phyloP scores from a whole-genome alignment of 371 early-diverging fungal species.

The Syncephalastrum monosporum region DNA sequence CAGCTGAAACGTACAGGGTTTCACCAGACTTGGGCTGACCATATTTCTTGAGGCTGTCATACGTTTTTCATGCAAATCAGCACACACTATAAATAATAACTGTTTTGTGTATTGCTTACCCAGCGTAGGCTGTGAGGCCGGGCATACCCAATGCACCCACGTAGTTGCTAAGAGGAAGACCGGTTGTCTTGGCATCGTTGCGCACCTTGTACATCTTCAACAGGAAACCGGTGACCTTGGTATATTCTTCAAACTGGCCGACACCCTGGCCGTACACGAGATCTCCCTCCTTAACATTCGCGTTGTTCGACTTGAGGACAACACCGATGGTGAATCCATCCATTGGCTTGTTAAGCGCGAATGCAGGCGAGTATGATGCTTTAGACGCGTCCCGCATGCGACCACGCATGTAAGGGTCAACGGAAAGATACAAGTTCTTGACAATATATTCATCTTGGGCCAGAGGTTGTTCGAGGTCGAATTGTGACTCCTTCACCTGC shows the following conservation, averaged over 20 bases:
- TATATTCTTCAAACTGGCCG: conserved; percentile 57
- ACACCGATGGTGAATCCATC: conserved; percentile 59
- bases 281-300: conserved; percentile 60
- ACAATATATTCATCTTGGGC: conserved; percentile 56
- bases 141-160: conserved; percentile 58
- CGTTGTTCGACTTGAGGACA: conserved; percentile 59
- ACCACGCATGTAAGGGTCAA: conserved; percentile 61
- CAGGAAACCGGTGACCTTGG: conserved; percentile 24
- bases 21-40: conserved; percentile 48
- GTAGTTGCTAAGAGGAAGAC: conserved; percentile 50
- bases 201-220: conserved; percentile 25
- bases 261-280: conserved; percentile 55
- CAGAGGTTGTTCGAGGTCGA: conserved; percentile 46
- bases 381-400: conserved; percentile 55
- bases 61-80: neutral
- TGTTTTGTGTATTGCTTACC: conserved; percentile 12
- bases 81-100: neutral
- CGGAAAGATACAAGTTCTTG: conserved; percentile 43
- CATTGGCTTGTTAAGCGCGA: conserved; percentile 57
- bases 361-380: conserved; percentile 55
- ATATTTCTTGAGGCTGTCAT: conserved; percentile 15
- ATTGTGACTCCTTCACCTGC: conserved; percentile 32
- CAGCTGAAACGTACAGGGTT: conserved; percentile 54
- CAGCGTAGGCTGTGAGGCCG: conserved; percentile 49
- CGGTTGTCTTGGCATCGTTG: conserved; percentile 38